These are phyloP conservation scores for Flaveria trinervia DNA, from an alignment of 129 eudicot genomes.

Conservation along the genomic window DNA sequence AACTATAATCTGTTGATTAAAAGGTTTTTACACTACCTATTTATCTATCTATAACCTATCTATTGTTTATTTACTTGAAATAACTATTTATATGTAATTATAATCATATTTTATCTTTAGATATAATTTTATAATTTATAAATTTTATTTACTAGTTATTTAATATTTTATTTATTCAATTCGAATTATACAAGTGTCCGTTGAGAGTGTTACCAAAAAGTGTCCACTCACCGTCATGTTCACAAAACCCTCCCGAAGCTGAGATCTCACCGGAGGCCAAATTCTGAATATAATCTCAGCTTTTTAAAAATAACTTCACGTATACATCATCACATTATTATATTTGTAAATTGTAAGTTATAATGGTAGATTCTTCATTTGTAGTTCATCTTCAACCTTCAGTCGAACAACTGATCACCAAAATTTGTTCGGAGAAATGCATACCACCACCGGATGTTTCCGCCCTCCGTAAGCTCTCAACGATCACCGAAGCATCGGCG, in stretches of 20 bases:
- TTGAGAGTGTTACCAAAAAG: conserved; percentile 4
- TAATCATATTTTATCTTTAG: too few relatives aligned
- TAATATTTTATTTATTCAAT: too few relatives aligned
- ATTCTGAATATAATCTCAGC: too few relatives aligned
- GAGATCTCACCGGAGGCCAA: conserved; percentile 15
- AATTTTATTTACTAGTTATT: too few relatives aligned
- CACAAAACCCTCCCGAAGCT: conserved; percentile 15
- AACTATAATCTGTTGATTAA: too few relatives aligned
- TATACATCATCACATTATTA: neutral
- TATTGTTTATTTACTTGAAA: too few relatives aligned
- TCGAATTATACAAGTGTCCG: too few relatives aligned
- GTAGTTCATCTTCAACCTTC: conserved; percentile 24
- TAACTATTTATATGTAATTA: too few relatives aligned
- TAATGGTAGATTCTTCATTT: conserved; percentile 19
- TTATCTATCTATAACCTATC: too few relatives aligned
- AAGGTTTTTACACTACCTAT: too few relatives aligned
- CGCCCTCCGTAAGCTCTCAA: conserved; percentile 16
- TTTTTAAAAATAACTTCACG: neutral
- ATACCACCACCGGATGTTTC: conserved; percentile 5
- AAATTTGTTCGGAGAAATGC: conserved; percentile 23
- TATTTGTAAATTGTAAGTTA: neutral
- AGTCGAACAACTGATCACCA: conserved; percentile 23
- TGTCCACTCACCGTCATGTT: neutral
- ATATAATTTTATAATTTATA: too few relatives aligned
- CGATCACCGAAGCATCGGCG: conserved; percentile 27